phyloP scores from a whole-genome alignment of 2,329 filamentous ascomycete species.

The Alternaria solani region DNA sequence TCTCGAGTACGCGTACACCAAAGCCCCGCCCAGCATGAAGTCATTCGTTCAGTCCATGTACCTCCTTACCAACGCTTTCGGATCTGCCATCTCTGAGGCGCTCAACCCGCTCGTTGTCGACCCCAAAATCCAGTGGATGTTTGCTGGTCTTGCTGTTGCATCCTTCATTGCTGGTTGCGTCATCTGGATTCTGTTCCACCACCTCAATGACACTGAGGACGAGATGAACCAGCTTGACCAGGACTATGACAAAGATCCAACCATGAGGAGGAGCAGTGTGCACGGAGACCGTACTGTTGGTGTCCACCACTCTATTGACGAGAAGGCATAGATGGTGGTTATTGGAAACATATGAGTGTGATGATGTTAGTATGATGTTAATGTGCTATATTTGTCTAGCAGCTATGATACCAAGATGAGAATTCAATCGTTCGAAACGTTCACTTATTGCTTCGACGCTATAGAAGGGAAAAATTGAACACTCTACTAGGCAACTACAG shows the following conservation, averaged over 20 bases:
- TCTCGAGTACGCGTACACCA: slow-evolving; percentile 59
- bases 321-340: slow-evolving; percentile 18
- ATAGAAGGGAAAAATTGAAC: too few species aligned
- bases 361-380: slow-evolving; percentile 11
- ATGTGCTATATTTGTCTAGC: slow-evolving; percentile 5
- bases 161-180: slow-evolving; percentile 44
- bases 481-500: too few species aligned
- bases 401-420: slow-evolving; percentile 17
- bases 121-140: slow-evolving; percentile 73
- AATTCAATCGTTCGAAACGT: slow-evolving; percentile 6
- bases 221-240: slow-evolving; percentile 49
- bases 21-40: slow-evolving; percentile 58
- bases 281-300: slow-evolving; percentile 32
- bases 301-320: slow-evolving; percentile 23
- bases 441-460: not conserved
- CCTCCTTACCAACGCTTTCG: slow-evolving; percentile 68
- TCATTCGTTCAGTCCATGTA: slow-evolving; percentile 63
- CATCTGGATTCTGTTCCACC: slow-evolving; percentile 51
- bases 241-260: slow-evolving; percentile 45
- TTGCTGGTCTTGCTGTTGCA: slow-evolving; percentile 42
- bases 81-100: slow-evolving; percentile 69
- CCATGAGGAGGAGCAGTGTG: slow-evolving; percentile 36
- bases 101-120: slow-evolving; percentile 68
- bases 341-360: not conserved
- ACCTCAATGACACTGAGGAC: slow-evolving; percentile 49